Evolutionary conservation across 768 basidiomycete genomes (phyloP), one percentile per base, ranked within the genome.

Genomic region (Dioszegia hungarica): DNA sequence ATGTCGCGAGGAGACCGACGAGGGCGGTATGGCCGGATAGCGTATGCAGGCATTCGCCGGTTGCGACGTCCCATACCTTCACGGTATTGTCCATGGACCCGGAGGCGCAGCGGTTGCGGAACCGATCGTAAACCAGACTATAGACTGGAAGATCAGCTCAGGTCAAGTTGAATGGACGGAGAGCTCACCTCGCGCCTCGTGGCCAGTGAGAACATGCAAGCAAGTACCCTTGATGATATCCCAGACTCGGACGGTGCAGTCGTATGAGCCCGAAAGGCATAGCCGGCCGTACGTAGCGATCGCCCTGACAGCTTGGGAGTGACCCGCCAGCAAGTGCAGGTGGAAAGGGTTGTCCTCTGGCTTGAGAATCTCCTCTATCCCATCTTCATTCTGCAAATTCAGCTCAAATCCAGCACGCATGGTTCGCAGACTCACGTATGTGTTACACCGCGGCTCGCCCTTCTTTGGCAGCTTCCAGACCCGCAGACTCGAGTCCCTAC

Each of bases 11-110:
- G 0, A 99, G 81, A 10, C 95, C 95, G 39, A 99, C 94, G 46
- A 99, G 84, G 2, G 91, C 94, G 0, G 89, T 91, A 69, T 99
- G 94, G 0, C 94, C 94, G 4, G 86, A 85, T 22, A 98, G 80
- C 2, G 85, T 85, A 68, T 89, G 85, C 29, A 85, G 81, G 57
- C 86, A 89, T 68, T 85, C 81, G 0, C 94, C 94, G 1, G 82
- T 90, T 48, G 81, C 82, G 33, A 94, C 79, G 65, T 88, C 87
- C 94, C 94, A 99, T 33, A 99, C 84, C 46, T 90, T 89, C 60
- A 98, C 93, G 1, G 90, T 93, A 43, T 90, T 89, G 75, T 98
- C 94, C 93, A 97, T 94, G 3, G 93, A 97, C 8, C 94, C 94
- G 1, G 95, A 98, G 63, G 90, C 92, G 25, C 90, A 90, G 72